Evolutionary conservation across 768 basidiomycete species (phyloP).

Genomic region (Podaxis sp.): DNA sequence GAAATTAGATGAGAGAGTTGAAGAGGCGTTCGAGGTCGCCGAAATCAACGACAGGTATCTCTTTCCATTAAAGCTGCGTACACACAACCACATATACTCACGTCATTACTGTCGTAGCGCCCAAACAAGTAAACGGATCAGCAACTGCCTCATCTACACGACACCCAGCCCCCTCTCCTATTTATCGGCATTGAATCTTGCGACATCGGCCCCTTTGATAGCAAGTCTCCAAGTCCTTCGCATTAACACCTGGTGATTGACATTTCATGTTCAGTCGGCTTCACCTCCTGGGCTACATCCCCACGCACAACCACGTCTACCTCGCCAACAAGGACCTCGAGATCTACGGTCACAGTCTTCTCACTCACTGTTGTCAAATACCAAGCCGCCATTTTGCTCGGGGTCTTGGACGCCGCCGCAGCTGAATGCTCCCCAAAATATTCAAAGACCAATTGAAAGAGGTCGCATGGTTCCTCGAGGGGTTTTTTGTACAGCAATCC

Average conservation of each 20-base stretch:
- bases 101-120: conserved; percentile 47
- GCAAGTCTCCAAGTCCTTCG: conserved; percentile 48
- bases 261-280: conserved; percentile 52
- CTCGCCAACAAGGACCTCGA: conserved; percentile 93
- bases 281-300: conserved; percentile 94
- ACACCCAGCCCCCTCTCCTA: conserved; percentile 91
- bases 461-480: conserved; percentile 92
- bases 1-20: no score
- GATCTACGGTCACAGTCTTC: conserved; percentile 73
- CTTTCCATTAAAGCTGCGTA: background rate
- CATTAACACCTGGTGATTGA: background rate
- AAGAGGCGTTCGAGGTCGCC: no score
- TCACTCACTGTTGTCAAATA: conserved; percentile 92
- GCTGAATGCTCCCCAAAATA: conserved; percentile 78
- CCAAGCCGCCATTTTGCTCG: conserved; percentile 90
- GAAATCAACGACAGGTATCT: conserved; percentile 36
- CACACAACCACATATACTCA: conserved; percentile 22
- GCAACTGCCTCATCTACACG: conserved; percentile 98
- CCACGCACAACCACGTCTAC: conserved; percentile 91
- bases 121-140: conserved; percentile 95
- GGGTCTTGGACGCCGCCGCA: conserved; percentile 81
- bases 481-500: conserved; percentile 17
- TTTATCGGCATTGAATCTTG: conserved; percentile 91
- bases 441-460: conserved; percentile 90
- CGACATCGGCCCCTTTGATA: conserved; percentile 93